A percentile compares a stretch with the other conserved stretches of the same genome.
Conservation (phyloP, 495 filamentous ascomycete genomes). For the Neurospora sp. region DNA sequence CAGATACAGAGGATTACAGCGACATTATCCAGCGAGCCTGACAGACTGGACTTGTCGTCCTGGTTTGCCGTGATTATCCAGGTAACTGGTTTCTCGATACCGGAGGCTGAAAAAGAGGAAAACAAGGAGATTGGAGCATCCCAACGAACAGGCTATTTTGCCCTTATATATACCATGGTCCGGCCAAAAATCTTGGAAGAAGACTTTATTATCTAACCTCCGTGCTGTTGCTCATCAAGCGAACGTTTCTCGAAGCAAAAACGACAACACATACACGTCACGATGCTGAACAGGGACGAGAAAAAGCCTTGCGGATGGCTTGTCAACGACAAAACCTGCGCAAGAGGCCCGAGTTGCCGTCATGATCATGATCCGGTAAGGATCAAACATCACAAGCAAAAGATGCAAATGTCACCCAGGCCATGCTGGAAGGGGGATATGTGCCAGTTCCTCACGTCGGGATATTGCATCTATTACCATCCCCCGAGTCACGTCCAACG, state of each 20-base stretch:
- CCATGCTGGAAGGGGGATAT: background rate
- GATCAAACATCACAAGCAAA: background rate
- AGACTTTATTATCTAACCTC: background rate
- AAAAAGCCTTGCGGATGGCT: background rate
- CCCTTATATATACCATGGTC: background rate
- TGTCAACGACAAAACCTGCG: background rate
- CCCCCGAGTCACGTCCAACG: background rate
- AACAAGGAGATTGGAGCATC: background rate
- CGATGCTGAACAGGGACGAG: background rate
- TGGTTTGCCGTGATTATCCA: background rate
- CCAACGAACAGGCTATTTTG: background rate
- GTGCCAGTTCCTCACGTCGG: background rate
- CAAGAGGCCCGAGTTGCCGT: background rate
- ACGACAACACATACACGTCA: background rate
- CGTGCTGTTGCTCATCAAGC: background rate
- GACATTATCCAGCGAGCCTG: background rate
- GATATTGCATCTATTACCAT: constrained; percentile 4
- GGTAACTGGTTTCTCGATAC: background rate
- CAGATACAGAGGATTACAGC: background rate
- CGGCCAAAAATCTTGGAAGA: background rate
- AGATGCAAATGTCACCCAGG: background rate
- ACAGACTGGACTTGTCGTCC: background rate
- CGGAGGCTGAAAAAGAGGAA: background rate
- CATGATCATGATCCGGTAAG: background rate
- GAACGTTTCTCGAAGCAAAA: background rate